Evolutionary conservation across 495 filamentous ascomycete species (phyloP).

Genomic region (Aspergillus sparsus): DNA sequence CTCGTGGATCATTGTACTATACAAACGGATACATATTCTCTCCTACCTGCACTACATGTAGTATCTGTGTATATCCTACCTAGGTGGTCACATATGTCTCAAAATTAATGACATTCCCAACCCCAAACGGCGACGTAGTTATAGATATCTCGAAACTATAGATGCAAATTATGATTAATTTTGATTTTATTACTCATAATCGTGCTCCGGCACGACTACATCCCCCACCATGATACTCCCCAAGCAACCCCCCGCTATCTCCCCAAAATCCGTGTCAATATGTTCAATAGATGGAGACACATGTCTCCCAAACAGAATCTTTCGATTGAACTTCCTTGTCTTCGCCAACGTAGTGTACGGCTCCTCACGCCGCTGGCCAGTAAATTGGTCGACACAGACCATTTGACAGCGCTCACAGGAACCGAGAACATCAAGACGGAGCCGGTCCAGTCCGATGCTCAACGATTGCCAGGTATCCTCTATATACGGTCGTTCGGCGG

Average conservation of each 20-base stretch:
- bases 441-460: slow-evolving; percentile 35
- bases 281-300: slow-evolving; percentile 39
- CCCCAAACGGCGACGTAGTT: too few species aligned
- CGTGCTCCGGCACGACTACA: slow-evolving; percentile 36
- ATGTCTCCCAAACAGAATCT: slow-evolving; percentile 86
- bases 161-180: neutral
- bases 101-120: too few species aligned
- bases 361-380: slow-evolving; percentile 74
- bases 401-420: slow-evolving; percentile 90
- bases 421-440: slow-evolving; percentile 69
- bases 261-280: slow-evolving; percentile 21
- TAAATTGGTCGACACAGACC: slow-evolving; percentile 89
- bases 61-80: slow-evolving; percentile 4
- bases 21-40: slow-evolving; percentile 22
- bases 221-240: slow-evolving; percentile 48
- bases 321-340: slow-evolving; percentile 76
- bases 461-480: slow-evolving; percentile 52
- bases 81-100: neutral
- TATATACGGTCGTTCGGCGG: slow-evolving; percentile 55
- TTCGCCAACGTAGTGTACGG: slow-evolving; percentile 87
- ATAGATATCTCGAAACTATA: too few species aligned
- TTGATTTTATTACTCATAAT: slow-evolving; percentile 17
- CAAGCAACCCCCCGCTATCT: slow-evolving; percentile 39
- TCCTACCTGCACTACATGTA: neutral
- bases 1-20: slow-evolving; percentile 16